Conservation (phyloP, 495 filamentous ascomycete species). For the Halenospora varia region DNA sequence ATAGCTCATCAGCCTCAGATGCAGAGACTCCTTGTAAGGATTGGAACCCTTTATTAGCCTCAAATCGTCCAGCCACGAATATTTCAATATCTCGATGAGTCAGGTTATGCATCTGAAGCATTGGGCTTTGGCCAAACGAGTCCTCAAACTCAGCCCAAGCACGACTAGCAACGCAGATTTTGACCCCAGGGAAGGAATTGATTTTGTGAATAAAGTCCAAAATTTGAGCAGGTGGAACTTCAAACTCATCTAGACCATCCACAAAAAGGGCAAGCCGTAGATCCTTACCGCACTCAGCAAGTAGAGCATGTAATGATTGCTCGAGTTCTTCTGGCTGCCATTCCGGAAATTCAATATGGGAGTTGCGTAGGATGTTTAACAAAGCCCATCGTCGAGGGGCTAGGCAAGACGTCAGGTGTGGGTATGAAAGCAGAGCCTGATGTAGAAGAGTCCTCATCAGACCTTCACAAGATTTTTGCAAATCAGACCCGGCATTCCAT, state of each 20-base stretch:
- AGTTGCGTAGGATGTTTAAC: neutral
- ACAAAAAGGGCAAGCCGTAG: slow-evolving; percentile 22
- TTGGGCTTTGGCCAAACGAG: slow-evolving; percentile 13
- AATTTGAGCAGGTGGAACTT: slow-evolving; percentile 20
- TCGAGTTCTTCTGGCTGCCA: neutral
- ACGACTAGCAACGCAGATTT: slow-evolving; percentile 32
- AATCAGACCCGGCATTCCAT: slow-evolving; percentile 32
- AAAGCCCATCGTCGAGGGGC: neutral
- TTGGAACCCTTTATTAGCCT: neutral
- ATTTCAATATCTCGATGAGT: slow-evolving; percentile 18
- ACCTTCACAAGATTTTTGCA: slow-evolving; percentile 39
- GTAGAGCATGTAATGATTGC: neutral
- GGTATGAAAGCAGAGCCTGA: slow-evolving; percentile 26
- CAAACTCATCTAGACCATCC: slow-evolving; percentile 34
- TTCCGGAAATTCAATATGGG: neutral
- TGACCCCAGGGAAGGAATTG: slow-evolving; percentile 12
- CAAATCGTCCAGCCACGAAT: slow-evolving; percentile 12
- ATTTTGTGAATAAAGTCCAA: slow-evolving; percentile 19
- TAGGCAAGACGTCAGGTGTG: neutral
- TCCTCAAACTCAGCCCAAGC: slow-evolving; percentile 25
- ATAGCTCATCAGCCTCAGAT: slow-evolving; percentile 4
- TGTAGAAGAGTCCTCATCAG: slow-evolving; percentile 38
- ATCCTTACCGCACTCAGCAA: neutral
- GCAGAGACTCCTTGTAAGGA: neutral
- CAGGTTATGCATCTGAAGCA: slow-evolving; percentile 20